These are phyloP conservation scores for Phaeosphaeriaceae sp. DNA, from an alignment of 2,329 filamentous ascomycete species.

Conservation along the genomic window DNA sequence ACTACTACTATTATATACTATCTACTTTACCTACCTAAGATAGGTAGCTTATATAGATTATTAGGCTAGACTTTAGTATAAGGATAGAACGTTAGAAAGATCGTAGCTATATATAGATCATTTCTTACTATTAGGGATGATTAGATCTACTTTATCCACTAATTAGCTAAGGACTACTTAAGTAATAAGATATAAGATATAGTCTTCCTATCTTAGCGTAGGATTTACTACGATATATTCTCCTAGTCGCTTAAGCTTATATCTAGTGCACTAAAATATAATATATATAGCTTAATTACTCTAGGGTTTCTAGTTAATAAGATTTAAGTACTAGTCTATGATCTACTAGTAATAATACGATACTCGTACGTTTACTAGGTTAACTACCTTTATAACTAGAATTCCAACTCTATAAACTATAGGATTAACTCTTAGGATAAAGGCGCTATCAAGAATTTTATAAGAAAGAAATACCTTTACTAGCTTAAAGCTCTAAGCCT, in stretches of 20 bases:
- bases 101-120: too few species aligned
- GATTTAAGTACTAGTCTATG: conserved; percentile 24
- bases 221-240: neutral
- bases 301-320: conserved; percentile 22
- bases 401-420: too few species aligned
- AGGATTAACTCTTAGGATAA: too few species aligned
- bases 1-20: conserved; percentile 26
- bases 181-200: conserved; percentile 27
- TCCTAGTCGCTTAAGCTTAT: neutral
- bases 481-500: too few species aligned
- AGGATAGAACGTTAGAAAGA: too few species aligned
- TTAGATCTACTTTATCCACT: conserved; percentile 13
- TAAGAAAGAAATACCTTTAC: too few species aligned
- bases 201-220: neutral
- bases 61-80: too few species aligned
- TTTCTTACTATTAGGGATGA: conserved; percentile 41
- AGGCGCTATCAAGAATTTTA: too few species aligned
- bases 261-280: too few species aligned
- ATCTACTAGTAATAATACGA: conserved; percentile 30
- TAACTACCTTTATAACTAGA: conserved; percentile 37
- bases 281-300: conserved; percentile 19
- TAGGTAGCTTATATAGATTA: too few species aligned
- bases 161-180: conserved; percentile 55
- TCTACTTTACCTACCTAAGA: too few species aligned
- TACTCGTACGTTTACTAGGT: conserved; percentile 44